Percentiles rank a stretch among this genome's conserved stretches.
phyloP scores from a whole-genome alignment of 2,329 filamentous ascomycete genomes.

The Pseudogymnoascus sp. region DNA sequence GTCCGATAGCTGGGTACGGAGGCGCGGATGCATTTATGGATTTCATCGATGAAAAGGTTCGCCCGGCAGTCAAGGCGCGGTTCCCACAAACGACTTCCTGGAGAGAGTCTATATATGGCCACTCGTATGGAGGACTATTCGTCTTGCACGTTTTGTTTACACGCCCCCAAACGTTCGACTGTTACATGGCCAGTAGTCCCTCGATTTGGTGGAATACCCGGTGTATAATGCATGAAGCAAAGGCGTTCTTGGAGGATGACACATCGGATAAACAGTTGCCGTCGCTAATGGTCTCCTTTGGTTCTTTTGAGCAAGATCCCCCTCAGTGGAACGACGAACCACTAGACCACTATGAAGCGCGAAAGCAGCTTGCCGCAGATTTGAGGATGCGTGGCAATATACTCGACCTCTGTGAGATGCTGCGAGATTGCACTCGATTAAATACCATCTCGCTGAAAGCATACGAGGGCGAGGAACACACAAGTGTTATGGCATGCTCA shows the following conservation, averaged over 20 bases:
- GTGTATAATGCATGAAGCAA: not conserved
- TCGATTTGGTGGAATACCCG: slow-evolving; percentile 1
- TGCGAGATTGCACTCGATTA: not conserved
- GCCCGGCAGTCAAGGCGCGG: not conserved
- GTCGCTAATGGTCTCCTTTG: not conserved
- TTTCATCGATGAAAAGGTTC: not conserved
- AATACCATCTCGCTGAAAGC: not conserved
- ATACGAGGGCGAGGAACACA: not conserved
- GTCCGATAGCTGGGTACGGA: not conserved
- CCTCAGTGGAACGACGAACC: not conserved
- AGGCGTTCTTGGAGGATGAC: not conserved
- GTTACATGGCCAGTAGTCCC: not conserved
- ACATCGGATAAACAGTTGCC: not conserved
- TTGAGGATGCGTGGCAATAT: slow-evolving; percentile 1
- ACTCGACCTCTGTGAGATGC: not conserved
- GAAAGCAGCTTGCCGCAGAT: not conserved
- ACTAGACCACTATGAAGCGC: not conserved
- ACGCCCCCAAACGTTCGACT: not conserved
- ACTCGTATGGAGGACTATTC: not conserved
- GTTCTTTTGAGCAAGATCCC: not conserved
- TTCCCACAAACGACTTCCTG: slow-evolving; percentile 1
- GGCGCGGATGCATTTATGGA: not conserved
- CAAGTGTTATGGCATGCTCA: slow-evolving; percentile 1
- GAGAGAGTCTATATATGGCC: not conserved
- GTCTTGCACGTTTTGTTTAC: not conserved